Evolutionary conservation across 768 basidiomycete genomes (phyloP), one percentile per base, ranked within the genome.

Genomic region (Lactarius deliciosus): DNA sequence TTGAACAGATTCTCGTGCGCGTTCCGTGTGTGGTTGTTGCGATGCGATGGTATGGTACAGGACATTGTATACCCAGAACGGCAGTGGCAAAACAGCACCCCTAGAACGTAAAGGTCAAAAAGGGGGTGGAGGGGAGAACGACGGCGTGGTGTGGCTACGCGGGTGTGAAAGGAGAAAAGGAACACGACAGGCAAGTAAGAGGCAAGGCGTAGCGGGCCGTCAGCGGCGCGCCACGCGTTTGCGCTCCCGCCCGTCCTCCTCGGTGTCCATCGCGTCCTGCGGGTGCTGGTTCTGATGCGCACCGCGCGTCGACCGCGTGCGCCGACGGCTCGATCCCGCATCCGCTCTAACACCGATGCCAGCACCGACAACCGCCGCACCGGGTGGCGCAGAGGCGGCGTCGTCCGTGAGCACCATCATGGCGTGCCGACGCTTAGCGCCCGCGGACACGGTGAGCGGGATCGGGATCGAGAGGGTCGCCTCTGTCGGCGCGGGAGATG

Each of bases 351-450:
- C 45, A 11, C 45, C n/a, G n/a, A 22, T 0, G n/a, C 20, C 45
- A 45, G 68, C 68, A 60, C 82, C 75, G 2, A 80, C 71, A 43
- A 75, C 76, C 28, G 79, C 72, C 32, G 78, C 78, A 0, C 81
- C 69, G 15, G 82, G 55, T n/a, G 64, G 59, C 9, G 69, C 69
- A 3, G 82, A 71, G 18, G 80, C 72, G 0, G 87, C 78, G 70
- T 91, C 89, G 3, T 89, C 81, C 81, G 66, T 40, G 3, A 88
- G 84, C 83, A 90, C 86, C 86, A 91, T 90, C 72, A 89, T 82
- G 0, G 89, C 88, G 70, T 92, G 89, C 40, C 91, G 83, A 9
- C 91, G 85, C 76, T 92, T 92, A 1, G 84, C 80, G 38, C 88
- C 89, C 0, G 84, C 80, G 5, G 83, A 76, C 45, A 86, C 73